Conservation (phyloP, 192 early-diverging fungal species). For the Backusella australiensis region DNA sequence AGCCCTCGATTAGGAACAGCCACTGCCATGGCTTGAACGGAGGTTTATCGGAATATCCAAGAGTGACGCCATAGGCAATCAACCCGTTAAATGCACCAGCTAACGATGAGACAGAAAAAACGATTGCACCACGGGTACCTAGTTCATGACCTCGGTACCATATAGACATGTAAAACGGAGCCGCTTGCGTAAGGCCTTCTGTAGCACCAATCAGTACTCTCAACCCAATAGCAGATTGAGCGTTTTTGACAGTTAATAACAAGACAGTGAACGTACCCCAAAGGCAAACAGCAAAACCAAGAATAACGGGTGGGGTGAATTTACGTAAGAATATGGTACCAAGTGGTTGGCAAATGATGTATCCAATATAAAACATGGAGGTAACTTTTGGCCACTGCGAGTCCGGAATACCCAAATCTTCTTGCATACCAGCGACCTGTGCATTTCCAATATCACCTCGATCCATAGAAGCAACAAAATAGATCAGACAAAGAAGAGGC, state of each 20-base stretch:
- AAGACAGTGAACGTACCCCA: slow-evolving; percentile 17
- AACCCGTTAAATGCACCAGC: slow-evolving; percentile 19
- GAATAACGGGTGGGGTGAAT: not conserved
- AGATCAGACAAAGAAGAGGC: slow-evolving; percentile 7
- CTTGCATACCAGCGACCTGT: slow-evolving; percentile 22
- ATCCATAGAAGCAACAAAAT: slow-evolving; percentile 14
- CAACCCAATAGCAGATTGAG: slow-evolving; percentile 3
- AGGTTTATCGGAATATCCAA: slow-evolving; percentile 29
- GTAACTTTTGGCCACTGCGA: not conserved
- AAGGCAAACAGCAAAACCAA: slow-evolving; percentile 8
- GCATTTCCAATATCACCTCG: slow-evolving; percentile 19
- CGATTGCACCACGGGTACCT: slow-evolving; percentile 12
- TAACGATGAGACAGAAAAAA: slow-evolving; percentile 11
- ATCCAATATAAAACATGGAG: not conserved
- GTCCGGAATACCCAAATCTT: not conserved
- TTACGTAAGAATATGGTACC: slow-evolving; percentile 13
- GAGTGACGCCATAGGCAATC: slow-evolving; percentile 28
- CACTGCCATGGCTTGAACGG: not conserved
- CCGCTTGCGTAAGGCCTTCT: slow-evolving; percentile 12
- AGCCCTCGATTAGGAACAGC: not conserved
- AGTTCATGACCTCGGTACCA: slow-evolving; percentile 16
- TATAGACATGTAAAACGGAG: slow-evolving; percentile 12
- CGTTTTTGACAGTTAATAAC: slow-evolving; percentile 9
- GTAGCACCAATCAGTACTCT: slow-evolving; percentile 7
- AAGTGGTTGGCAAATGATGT: slow-evolving; percentile 6